Conservation (phyloP, 208 protist species). For the Acanthamoeba lenticulata region DNA sequence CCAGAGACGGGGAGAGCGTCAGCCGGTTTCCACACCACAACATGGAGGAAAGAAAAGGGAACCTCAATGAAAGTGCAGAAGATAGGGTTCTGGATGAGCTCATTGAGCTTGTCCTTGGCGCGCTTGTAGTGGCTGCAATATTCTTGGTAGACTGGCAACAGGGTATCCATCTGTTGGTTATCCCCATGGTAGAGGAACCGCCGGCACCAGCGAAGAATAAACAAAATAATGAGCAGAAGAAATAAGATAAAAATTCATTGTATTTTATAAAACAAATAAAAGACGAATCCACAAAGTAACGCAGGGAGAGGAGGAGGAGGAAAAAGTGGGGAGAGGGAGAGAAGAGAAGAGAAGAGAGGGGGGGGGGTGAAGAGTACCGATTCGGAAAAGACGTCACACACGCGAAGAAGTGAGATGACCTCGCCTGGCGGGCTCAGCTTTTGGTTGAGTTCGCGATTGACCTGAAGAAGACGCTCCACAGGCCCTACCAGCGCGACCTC, state of each 20-base stretch:
- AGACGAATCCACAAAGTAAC: background rate
- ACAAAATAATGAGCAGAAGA: too few relatives aligned
- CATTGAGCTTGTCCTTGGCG: slow-evolving; percentile 38
- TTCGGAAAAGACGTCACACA: background rate
- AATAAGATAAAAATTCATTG: too few relatives aligned
- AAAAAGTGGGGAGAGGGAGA: too few relatives aligned
- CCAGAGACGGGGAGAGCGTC: too few relatives aligned
- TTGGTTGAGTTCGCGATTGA: background rate
- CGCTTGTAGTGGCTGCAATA: slow-evolving; percentile 28
- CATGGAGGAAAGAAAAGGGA: too few relatives aligned
- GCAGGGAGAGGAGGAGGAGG: too few relatives aligned
- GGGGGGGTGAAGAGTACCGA: background rate
- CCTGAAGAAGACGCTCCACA: background rate
- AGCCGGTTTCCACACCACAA: too few relatives aligned
- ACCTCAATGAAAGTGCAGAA: slow-evolving; percentile 31
- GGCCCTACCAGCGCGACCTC: background rate
- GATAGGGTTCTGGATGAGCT: background rate
- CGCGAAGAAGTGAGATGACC: slow-evolving; percentile 17
- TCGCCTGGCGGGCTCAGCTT: slow-evolving; percentile 25
- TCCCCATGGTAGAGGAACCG: background rate
- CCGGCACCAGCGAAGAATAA: background rate
- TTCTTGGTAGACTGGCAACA: background rate
- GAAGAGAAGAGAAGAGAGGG: background rate
- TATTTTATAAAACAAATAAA: background rate
- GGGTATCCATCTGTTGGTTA: background rate